Base-by-base conservation (phyloP, 495 filamentous ascomycete genomes). In the Penicillium alfredii region DNA sequence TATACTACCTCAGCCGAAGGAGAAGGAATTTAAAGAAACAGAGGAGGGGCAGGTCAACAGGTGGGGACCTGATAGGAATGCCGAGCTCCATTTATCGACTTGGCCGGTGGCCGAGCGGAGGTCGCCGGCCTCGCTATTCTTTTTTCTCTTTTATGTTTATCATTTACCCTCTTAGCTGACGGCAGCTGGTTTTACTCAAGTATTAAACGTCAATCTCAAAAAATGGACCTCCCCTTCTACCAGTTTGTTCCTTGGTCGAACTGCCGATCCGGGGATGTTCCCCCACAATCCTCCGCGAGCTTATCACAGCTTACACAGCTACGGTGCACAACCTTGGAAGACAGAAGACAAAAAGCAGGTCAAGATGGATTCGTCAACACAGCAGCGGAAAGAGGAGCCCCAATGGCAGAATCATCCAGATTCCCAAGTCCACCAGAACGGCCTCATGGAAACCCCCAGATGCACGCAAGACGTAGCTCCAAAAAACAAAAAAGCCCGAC, bases 291-390 rank as follows among this genome's bases (percentile, higher is more conserved):
- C n/a, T n/a, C n/a, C n/a, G n/a, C n/a, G n/a, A n/a, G n/a, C n/a
- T n/a, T n/a, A n/a, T n/a, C n/a, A n/a, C n/a, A n/a, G n/a, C n/a
- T n/a, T n/a, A n/a, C n/a, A 33, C 30, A 20, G 24, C 19, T 42
- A 42, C 39, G 17, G 24, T 24, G 32, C 30, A 35, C 22, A 11
- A 6, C 9, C n/a, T n/a, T n/a, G n/a, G n/a, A n/a, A n/a, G n/a
- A n/a, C n/a, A n/a, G n/a, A 16, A 16, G 20, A 25, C 23, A 14
- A n/a, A 31, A 42, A 30, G 35, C 38, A 50, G 40, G 22, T 44
- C 42, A 47, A 38, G 49, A 45, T 56, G 43, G 34, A 56, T 53
- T 51, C 46, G 49, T 56, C 53, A 56, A 53, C 37, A 47, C 35
- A 42, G 49, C 40, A 45, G 53, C 49, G 53, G 38, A 45, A 32